Evolutionary conservation across 2,329 filamentous ascomycete species (phyloP).

Genomic region (Chaetomium strumarium): DNA sequence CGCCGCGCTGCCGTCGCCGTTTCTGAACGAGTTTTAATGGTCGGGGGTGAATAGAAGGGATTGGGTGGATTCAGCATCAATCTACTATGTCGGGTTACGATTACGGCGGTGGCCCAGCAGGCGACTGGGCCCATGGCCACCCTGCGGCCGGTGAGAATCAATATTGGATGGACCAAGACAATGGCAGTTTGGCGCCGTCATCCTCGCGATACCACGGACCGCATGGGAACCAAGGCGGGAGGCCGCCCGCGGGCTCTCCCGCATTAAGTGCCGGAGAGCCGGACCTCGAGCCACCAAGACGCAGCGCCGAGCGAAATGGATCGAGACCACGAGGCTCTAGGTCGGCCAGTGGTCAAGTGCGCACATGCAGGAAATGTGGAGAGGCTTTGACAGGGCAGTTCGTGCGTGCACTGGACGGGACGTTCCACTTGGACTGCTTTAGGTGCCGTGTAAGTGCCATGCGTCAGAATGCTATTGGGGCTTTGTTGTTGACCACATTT

Average conservation of each 20-base stretch:
- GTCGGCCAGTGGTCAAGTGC: slow-evolving; percentile 53
- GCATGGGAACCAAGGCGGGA: slow-evolving; percentile 20
- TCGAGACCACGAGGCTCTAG: slow-evolving; percentile 45
- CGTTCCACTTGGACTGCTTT: slow-evolving; percentile 96
- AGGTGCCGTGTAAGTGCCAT: slow-evolving; percentile 73
- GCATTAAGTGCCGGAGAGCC: slow-evolving; percentile 31
- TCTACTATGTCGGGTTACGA: slow-evolving; percentile 39
- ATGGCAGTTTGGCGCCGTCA: slow-evolving; percentile 15
- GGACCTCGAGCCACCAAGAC: slow-evolving; percentile 40
- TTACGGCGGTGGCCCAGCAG: slow-evolving; percentile 34
- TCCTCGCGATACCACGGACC: slow-evolving; percentile 20
- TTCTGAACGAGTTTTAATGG: slow-evolving; percentile 11
- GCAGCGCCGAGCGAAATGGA: slow-evolving; percentile 52
- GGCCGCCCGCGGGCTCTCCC: slow-evolving; percentile 32
- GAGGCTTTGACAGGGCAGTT: slow-evolving; percentile 90
- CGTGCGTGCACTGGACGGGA: slow-evolving; percentile 86
- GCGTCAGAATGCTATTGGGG: neutral
- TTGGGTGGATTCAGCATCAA: slow-evolving; percentile 22
- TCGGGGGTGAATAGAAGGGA: slow-evolving; percentile 17
- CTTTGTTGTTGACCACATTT: slow-evolving; percentile 8
- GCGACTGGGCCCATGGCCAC: slow-evolving; percentile 20
- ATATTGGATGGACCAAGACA: slow-evolving; percentile 27
- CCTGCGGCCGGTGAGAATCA: slow-evolving; percentile 12
- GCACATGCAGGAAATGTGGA: slow-evolving; percentile 80
- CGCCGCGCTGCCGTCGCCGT: neutral